Evolutionary conservation across 2,329 filamentous ascomycete species (phyloP).

Genomic region (Daldinia eschscholtzii): DNA sequence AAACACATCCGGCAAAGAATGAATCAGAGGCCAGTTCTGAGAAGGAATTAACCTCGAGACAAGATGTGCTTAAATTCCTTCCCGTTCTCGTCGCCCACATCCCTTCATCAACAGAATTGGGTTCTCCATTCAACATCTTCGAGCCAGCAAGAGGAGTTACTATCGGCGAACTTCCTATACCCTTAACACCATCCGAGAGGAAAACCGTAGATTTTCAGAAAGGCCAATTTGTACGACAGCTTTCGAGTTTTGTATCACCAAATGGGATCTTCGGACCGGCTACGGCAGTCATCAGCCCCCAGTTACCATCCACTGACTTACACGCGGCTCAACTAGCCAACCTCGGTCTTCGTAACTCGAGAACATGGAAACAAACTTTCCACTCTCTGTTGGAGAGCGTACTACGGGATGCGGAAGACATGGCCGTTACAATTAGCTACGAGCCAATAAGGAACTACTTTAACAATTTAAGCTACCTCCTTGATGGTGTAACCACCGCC

Average conservation of each 20-base stretch:
- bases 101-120: slow-evolving; percentile 46
- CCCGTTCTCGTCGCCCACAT: slow-evolving; percentile 59
- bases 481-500: slow-evolving; percentile 66
- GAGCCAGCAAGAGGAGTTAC: slow-evolving; percentile 55
- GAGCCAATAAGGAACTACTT: slow-evolving; percentile 66
- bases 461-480: slow-evolving; percentile 59
- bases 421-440: slow-evolving; percentile 70
- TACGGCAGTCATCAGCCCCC: slow-evolving; percentile 52
- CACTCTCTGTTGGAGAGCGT: slow-evolving; percentile 67
- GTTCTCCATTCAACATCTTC: slow-evolving; percentile 60
- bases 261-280: slow-evolving; percentile 64
- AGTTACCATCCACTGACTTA: slow-evolving; percentile 27
- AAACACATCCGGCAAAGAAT: background rate
- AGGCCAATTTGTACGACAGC: slow-evolving; percentile 60
- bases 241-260: slow-evolving; percentile 61
- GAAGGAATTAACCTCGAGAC: slow-evolving; percentile 27
- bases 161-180: slow-evolving; percentile 54
- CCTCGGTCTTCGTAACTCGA: slow-evolving; percentile 47
- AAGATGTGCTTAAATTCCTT: slow-evolving; percentile 52
- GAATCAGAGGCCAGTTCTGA: slow-evolving; percentile 6
- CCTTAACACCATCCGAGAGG: slow-evolving; percentile 55
- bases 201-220: slow-evolving; percentile 60
- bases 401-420: slow-evolving; percentile 71
- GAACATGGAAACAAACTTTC: slow-evolving; percentile 69
- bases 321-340: slow-evolving; percentile 17